These are phyloP conservation scores for Wickerhamiella vanderwaltii DNA, from an alignment of 805 yeast genomes.

Conservation along the genomic window DNA sequence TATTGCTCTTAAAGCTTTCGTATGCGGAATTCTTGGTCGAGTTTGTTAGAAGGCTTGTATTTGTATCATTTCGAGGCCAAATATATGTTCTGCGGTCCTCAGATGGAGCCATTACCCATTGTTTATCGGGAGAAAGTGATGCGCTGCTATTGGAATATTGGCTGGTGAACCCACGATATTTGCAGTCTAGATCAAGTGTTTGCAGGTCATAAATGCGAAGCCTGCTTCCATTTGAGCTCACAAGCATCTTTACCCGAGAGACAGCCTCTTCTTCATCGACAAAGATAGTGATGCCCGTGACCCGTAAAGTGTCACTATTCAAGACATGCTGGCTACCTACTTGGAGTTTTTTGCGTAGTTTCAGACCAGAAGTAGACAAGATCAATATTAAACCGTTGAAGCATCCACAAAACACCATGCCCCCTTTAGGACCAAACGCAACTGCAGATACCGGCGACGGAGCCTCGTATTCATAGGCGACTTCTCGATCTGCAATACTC, in stretches of 20 bases:
- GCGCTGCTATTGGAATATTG: slow-evolving; percentile 64
- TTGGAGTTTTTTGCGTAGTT: slow-evolving; percentile 37
- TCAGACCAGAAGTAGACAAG: slow-evolving; percentile 52
- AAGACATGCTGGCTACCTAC: slow-evolving; percentile 26
- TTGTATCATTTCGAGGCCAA: slow-evolving; percentile 42
- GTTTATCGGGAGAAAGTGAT: slow-evolving; percentile 41
- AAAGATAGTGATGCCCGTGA: slow-evolving; percentile 62
- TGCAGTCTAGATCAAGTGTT: slow-evolving; percentile 44
- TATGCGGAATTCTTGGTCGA: slow-evolving; percentile 1
- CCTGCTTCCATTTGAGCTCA: slow-evolving; percentile 75
- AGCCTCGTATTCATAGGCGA: slow-evolving; percentile 48
- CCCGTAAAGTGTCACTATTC: slow-evolving; percentile 38
- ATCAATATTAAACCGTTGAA: slow-evolving; percentile 57
- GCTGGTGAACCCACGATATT: slow-evolving; percentile 64
- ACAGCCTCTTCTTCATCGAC: slow-evolving; percentile 13
- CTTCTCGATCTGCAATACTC: slow-evolving; percentile 66
- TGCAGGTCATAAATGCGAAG: slow-evolving; percentile 51
- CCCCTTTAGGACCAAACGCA: slow-evolving; percentile 53
- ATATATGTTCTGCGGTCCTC: slow-evolving; percentile 81
- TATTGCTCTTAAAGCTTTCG: slow-evolving; percentile 9
- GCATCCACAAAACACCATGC: slow-evolving; percentile 57
- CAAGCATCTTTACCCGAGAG: slow-evolving; percentile 32
- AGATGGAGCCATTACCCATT: slow-evolving; percentile 60
- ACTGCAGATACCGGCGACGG: slow-evolving; percentile 64
- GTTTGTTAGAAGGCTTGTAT: neutral